Percentiles rank a stretch among this genome's conserved stretches.
Evolutionary conservation across 352 stramenopile genomes (phyloP).

Genomic region (Nothophytophthora sp.): DNA sequence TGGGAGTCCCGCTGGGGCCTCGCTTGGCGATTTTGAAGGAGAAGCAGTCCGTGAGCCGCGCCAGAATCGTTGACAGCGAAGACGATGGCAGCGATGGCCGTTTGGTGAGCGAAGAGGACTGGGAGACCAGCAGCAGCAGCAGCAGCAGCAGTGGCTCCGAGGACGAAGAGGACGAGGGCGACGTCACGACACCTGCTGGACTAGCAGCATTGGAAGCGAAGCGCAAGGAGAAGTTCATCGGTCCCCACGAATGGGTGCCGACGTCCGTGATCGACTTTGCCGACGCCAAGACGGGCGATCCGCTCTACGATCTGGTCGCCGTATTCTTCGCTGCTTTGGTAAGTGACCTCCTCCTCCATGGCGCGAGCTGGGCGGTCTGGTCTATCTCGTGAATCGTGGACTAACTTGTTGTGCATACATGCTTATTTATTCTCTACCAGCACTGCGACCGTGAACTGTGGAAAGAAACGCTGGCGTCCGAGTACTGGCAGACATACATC

Average conservation of each 20-base stretch:
- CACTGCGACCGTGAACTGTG: conserved; percentile 69
- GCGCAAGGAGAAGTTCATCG: conserved; percentile 51
- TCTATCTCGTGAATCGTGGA: not conserved
- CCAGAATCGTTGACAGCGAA: conserved; percentile 28
- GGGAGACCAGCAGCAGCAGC: conserved; percentile 55
- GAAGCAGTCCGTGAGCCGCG: conserved; percentile 7
- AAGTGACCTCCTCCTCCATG: conserved; percentile 12
- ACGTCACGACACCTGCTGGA: conserved; percentile 16
- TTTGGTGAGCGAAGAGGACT: conserved; percentile 39
- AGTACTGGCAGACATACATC: conserved; percentile 81
- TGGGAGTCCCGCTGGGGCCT: conserved; percentile 62
- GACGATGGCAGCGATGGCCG: conserved; percentile 16
- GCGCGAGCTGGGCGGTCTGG: no score
- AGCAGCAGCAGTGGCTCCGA: conserved; percentile 41
- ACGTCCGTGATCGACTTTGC: conserved; percentile 87
- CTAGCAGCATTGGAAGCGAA: conserved; percentile 33
- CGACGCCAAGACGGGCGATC: conserved; percentile 85
- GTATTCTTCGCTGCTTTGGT: conserved; percentile 83
- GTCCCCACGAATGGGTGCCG: conserved; percentile 54
- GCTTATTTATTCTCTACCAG: conserved; percentile 31
- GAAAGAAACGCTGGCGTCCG: conserved; percentile 49
- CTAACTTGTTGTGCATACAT: conserved; percentile 5
- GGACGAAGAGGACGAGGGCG: conserved; percentile 44
- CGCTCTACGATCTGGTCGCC: conserved; percentile 84
- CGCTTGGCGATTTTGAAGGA: conserved; percentile 55